A percentile compares a stretch with the other conserved stretches of the same genome.
These are phyloP conservation scores for Mycena capillaripes DNA, from an alignment of 768 basidiomycete species.

Conservation along the genomic window DNA sequence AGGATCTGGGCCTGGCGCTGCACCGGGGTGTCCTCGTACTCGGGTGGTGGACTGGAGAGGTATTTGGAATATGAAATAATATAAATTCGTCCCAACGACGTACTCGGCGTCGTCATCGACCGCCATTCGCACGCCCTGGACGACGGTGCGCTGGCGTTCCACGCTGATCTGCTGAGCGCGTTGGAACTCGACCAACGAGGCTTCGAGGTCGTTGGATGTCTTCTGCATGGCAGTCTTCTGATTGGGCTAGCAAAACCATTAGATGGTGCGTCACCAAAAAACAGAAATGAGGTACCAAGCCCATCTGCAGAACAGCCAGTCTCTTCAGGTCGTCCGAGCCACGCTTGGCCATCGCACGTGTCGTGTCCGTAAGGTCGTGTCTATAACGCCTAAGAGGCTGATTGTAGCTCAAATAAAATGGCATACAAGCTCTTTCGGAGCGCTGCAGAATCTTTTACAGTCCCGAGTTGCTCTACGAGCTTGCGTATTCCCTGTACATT, in stretches of 20 bases:
- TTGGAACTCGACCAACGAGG: constrained; percentile 92
- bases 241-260: constrained; percentile 64
- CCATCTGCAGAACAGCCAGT: constrained; percentile 76
- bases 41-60: constrained; percentile 40
- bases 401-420: background rate
- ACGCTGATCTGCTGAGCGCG: constrained; percentile 91
- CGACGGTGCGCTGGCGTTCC: constrained; percentile 89
- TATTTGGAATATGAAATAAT: background rate
- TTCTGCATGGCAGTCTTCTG: constrained; percentile 90
- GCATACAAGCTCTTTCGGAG: constrained; percentile 90
- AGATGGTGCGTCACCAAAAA: background rate
- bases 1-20: constrained; percentile 80
- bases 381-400: constrained; percentile 53
- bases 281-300: constrained; percentile 61
- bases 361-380: constrained; percentile 94
- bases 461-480: constrained; percentile 94
- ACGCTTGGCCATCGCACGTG: constrained; percentile 95
- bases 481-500: constrained; percentile 97
- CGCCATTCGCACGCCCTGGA: constrained; percentile 86
- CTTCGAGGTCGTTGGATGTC: constrained; percentile 92
- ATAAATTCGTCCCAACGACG: background rate
- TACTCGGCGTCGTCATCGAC: constrained; percentile 76
- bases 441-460: constrained; percentile 79
- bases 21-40: constrained; percentile 61
- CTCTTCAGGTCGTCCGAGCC: constrained; percentile 95